These are phyloP conservation scores for Puccinia novopanici DNA, from an alignment of 1,284 basidiomycete genomes.

Conservation along the genomic window DNA sequence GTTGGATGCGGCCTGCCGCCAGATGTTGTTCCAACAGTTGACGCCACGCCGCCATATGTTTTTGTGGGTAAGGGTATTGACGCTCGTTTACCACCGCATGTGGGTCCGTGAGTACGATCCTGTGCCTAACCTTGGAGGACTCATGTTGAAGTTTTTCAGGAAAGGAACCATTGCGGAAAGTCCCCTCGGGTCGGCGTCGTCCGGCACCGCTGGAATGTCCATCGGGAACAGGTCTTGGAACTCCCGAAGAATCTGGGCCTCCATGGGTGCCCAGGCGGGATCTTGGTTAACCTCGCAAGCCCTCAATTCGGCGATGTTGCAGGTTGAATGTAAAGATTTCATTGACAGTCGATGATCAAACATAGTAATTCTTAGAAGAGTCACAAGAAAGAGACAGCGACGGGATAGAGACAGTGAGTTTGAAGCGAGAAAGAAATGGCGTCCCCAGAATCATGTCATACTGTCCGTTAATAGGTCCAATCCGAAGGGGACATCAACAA, in stretches of 20 bases:
- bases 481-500: not conserved
- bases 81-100: not conserved
- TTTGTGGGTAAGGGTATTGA: conserved; percentile 10
- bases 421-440: not conserved
- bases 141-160: not conserved
- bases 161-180: not conserved
- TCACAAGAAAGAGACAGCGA: not conserved
- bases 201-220: conserved; percentile 7
- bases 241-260: not conserved
- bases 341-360: not conserved
- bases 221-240: not conserved
- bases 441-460: conserved; percentile 13
- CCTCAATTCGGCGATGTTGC: not conserved
- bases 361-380: not conserved
- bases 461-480: not conserved
- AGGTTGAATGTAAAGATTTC: not conserved
- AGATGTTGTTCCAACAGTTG: not conserved
- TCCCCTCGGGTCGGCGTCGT: not conserved
- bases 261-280: not conserved
- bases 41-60: not conserved
- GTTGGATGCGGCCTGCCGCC: not conserved
- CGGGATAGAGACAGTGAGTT: not conserved
- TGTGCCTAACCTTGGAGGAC: not conserved
- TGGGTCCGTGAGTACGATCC: not conserved
- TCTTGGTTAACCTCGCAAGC: too few relatives aligned